These are phyloP conservation scores for Musa schizocarpa DNA, from an alignment of 176 grass and related monocot species.

Conservation along the genomic window DNA sequence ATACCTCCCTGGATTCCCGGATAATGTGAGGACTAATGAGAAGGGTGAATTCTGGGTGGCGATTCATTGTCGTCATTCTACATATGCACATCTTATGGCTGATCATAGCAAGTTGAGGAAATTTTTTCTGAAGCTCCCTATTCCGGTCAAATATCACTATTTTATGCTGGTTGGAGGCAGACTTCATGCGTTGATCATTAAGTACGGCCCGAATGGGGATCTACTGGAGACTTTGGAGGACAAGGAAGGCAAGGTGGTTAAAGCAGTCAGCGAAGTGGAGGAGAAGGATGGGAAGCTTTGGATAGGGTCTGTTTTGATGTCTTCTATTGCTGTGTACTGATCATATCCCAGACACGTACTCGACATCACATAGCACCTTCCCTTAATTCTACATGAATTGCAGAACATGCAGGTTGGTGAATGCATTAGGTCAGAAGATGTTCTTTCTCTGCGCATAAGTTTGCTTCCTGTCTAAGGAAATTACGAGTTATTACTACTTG, in stretches of 20 bases:
- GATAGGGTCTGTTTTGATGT: slow-evolving; percentile 87
- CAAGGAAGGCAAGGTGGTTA: slow-evolving; percentile 66
- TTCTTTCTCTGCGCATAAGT: no score
- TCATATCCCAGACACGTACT: neutral
- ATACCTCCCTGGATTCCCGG: slow-evolving; percentile 75
- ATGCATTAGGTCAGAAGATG: neutral
- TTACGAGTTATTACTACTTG: no score
- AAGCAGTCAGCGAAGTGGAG: slow-evolving; percentile 78
- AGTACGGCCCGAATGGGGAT: slow-evolving; percentile 51
- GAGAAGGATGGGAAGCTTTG: slow-evolving; percentile 97
- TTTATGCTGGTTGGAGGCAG: slow-evolving; percentile 65
- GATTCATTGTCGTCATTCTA: slow-evolving; percentile 45
- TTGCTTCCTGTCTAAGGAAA: no score
- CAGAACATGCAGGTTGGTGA: neutral
- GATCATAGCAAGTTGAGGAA: slow-evolving; percentile 34
- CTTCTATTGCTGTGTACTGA: slow-evolving; percentile 78
- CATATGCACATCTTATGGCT: slow-evolving; percentile 49
- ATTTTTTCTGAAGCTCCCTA: slow-evolving; percentile 67
- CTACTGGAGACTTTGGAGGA: slow-evolving; percentile 85
- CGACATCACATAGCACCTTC: neutral
- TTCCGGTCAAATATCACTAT: slow-evolving; percentile 68
- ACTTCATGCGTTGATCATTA: slow-evolving; percentile 66
- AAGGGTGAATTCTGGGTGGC: slow-evolving; percentile 97
- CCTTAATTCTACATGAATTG: neutral
- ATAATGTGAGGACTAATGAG: slow-evolving; percentile 81